Evolutionary conservation across 768 basidiomycete species (phyloP).

Genomic region (Tulasnella sp.): DNA sequence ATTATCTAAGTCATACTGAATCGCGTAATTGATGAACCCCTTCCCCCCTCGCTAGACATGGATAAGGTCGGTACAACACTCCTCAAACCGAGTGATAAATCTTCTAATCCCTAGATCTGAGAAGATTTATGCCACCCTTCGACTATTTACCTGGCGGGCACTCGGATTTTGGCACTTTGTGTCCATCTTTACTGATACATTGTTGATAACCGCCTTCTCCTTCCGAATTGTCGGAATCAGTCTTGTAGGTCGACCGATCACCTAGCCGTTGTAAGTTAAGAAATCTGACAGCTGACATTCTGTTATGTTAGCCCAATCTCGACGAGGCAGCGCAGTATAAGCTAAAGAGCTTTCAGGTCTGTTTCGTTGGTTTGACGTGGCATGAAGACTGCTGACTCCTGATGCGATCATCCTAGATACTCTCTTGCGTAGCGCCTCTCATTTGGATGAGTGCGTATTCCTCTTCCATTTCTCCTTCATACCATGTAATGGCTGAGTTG

Average conservation of each 20-base stretch:
- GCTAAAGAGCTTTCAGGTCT: constrained; percentile 77
- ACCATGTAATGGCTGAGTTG: neutral
- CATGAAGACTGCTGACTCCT: neutral
- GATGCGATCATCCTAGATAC: neutral
- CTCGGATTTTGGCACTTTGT: constrained; percentile 71
- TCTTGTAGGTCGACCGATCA: constrained; percentile 25
- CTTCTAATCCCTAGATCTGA: neutral
- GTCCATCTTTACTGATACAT: constrained; percentile 57
- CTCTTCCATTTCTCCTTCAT: neutral
- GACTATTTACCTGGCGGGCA: constrained; percentile 69
- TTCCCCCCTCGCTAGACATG: constrained; percentile 33
- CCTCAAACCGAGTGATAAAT: neutral
- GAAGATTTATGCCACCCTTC: constrained; percentile 60
- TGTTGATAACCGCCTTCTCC: constrained; percentile 63
- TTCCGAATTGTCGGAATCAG: constrained; percentile 54
- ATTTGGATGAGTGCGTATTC: constrained; percentile 57
- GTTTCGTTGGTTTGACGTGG: constrained; percentile 83
- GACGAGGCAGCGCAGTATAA: constrained; percentile 8
- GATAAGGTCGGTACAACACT: constrained; percentile 37
- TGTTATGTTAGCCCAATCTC: constrained; percentile 2
- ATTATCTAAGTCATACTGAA: neutral
- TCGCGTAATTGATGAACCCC: neutral
- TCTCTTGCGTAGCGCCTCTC: constrained; percentile 16
- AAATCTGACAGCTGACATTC: no score
- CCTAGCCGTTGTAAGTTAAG: no score